Evolutionary conservation across 768 basidiomycete genomes (phyloP).

Genomic region (Tricholoma sp.): DNA sequence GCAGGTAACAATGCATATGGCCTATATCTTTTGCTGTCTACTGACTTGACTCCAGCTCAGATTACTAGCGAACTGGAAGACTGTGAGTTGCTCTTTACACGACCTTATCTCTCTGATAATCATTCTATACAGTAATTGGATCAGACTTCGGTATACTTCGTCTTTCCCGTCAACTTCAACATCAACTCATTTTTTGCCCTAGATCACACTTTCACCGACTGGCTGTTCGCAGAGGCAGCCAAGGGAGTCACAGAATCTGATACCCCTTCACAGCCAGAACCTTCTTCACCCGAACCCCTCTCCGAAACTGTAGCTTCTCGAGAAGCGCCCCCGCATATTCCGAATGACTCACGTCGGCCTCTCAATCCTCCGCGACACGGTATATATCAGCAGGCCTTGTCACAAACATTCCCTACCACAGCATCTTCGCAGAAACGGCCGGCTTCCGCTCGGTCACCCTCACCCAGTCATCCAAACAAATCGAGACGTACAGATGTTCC

Average conservation of each 20-base stretch:
- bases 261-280: slow-evolving; percentile 29
- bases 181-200: slow-evolving; percentile 9
- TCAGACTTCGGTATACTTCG: slow-evolving; percentile 59
- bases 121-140: slow-evolving; percentile 56
- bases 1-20: slow-evolving; percentile 42
- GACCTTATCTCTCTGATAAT: slow-evolving; percentile 1
- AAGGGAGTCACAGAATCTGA: slow-evolving; percentile 60
- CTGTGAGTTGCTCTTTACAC: slow-evolving; percentile 36
- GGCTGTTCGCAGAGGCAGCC: slow-evolving; percentile 79
- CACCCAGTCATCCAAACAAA: slow-evolving; percentile 63
- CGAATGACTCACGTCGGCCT: slow-evolving; percentile 38
- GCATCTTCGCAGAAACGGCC: slow-evolving; percentile 57
- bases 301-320: slow-evolving; percentile 24
- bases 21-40: background rate
- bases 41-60: slow-evolving; percentile 49
- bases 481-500: slow-evolving; percentile 72
- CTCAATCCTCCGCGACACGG: slow-evolving; percentile 47
- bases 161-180: slow-evolving; percentile 11
- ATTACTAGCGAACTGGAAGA: slow-evolving; percentile 87
- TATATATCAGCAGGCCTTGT: slow-evolving; percentile 72
- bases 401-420: slow-evolving; percentile 51
- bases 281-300: slow-evolving; percentile 29
- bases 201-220: slow-evolving; percentile 85
- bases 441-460: slow-evolving; percentile 64
- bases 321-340: slow-evolving; percentile 26